phyloP scores from a whole-genome alignment of 2,329 filamentous ascomycete genomes.

The Byssothecium circinans region DNA sequence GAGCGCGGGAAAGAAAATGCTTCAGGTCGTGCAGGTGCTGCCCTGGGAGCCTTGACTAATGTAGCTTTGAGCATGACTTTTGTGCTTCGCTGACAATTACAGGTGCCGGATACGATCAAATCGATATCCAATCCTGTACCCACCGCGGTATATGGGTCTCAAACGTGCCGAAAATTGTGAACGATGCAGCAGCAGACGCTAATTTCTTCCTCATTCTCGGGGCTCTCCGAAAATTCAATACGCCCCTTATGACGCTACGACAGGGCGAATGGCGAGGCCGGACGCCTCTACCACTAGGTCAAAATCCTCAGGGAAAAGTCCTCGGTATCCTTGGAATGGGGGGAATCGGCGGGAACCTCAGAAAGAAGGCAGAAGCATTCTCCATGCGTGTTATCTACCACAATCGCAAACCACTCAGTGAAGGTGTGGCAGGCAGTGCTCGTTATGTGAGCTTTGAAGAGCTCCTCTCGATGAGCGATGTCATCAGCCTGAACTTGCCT shows the following conservation, averaged over 20 bases:
- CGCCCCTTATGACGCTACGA: constrained; percentile 66
- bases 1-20: not conserved
- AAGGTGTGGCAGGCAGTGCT: constrained; percentile 59
- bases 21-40: not conserved
- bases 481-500: constrained; percentile 78
- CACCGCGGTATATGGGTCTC: constrained; percentile 68
- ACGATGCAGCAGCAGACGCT: constrained; percentile 81
- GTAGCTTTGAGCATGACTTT: not conserved
- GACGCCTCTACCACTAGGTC: constrained; percentile 60
- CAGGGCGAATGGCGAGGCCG: constrained; percentile 68
- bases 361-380: constrained; percentile 72
- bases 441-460: constrained; percentile 75
- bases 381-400: constrained; percentile 76
- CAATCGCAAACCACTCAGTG: constrained; percentile 65
- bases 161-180: constrained; percentile 78
- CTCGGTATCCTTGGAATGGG: constrained; percentile 86
- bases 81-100: constrained; percentile 5
- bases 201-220: constrained; percentile 81
- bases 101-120: constrained; percentile 85
- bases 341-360: constrained; percentile 77
- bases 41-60: not conserved
- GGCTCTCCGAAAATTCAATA: constrained; percentile 72
- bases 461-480: constrained; percentile 69
- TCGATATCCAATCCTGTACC: constrained; percentile 73
- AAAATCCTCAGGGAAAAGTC: constrained; percentile 76